These are phyloP conservation scores for Corymbia maculata DNA, from an alignment of 345 rosid genomes.

Conservation along the genomic window DNA sequence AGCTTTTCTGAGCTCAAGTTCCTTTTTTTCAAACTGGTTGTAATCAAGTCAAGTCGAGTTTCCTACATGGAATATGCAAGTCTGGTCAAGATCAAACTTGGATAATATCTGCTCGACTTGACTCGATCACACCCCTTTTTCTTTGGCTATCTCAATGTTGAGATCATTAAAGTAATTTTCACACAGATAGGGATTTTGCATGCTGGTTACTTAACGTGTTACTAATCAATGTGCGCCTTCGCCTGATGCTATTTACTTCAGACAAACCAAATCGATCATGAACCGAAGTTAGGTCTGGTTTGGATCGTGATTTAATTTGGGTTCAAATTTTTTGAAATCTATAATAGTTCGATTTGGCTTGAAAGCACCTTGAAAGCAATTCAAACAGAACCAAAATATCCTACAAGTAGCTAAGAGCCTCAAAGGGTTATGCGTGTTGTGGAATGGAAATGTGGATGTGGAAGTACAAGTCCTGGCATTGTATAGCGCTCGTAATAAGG, in stretches of 20 bases:
- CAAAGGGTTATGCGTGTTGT: background rate
- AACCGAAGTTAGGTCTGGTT: background rate
- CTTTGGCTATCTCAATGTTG: background rate
- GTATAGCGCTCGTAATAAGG: background rate
- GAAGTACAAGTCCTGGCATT: rapidly evolving
- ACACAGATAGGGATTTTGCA: too few relatives aligned
- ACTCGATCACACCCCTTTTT: too few relatives aligned
- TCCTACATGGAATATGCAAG: too few relatives aligned
- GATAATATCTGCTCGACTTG: too few relatives aligned
- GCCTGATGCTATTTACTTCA: background rate
- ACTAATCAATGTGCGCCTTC: background rate
- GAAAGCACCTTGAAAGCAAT: background rate
- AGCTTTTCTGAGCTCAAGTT: too few relatives aligned
- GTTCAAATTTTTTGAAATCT: background rate
- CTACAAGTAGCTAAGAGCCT: background rate
- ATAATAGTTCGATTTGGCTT: background rate
- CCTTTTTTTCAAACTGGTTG: too few relatives aligned
- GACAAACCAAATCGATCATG: background rate
- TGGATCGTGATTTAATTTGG: background rate
- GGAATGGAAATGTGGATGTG: background rate
- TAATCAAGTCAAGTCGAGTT: too few relatives aligned
- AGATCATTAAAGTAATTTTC: background rate
- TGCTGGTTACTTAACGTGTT: background rate
- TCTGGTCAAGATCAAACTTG: too few relatives aligned
- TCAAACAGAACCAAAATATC: background rate